Conservation (phyloP, 805 yeast species). For the Zygosaccharomyces kombuchaensis region DNA sequence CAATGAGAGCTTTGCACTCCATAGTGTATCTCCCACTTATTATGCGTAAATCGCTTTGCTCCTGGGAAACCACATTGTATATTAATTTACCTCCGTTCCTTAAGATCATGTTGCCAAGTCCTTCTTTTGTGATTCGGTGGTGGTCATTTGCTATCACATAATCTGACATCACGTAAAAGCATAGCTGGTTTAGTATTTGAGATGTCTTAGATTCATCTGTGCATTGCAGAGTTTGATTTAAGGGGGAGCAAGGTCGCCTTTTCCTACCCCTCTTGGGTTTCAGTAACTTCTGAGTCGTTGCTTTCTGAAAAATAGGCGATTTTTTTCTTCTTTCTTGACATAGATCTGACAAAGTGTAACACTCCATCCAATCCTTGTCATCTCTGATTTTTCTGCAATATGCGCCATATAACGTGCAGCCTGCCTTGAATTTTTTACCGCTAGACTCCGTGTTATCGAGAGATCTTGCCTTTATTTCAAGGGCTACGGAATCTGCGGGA, state of each 20-base stretch:
- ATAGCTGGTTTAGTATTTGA: constrained; percentile 41
- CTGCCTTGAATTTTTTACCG: constrained; percentile 51
- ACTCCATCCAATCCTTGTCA: constrained; percentile 60
- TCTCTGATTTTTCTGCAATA: constrained; percentile 62
- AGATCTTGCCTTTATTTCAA: constrained; percentile 81
- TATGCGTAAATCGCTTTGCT: constrained; percentile 22
- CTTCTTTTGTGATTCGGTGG: constrained; percentile 33
- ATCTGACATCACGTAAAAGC: constrained; percentile 55
- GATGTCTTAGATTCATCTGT: constrained; percentile 18
- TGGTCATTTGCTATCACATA: constrained; percentile 22
- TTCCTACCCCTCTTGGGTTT: constrained; percentile 33
- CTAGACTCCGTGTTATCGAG: constrained; percentile 46
- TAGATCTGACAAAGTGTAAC: constrained; percentile 53
- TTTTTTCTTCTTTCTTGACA: constrained; percentile 14
- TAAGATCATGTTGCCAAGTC: constrained; percentile 39
- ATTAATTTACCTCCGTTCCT: constrained; percentile 50
- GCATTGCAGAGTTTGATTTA: background rate
- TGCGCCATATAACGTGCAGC: constrained; percentile 70
- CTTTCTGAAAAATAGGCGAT: constrained; percentile 13
- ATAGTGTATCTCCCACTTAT: constrained; percentile 40
- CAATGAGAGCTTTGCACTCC: constrained; percentile 38
- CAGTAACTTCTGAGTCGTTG: constrained; percentile 24
- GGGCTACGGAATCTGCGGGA: constrained; percentile 70
- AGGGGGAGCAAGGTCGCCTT: constrained; percentile 17
- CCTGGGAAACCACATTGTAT: constrained; percentile 32